phyloP scores from a whole-genome alignment of 2,329 filamentous ascomycete species.

The Phoma sp. region DNA sequence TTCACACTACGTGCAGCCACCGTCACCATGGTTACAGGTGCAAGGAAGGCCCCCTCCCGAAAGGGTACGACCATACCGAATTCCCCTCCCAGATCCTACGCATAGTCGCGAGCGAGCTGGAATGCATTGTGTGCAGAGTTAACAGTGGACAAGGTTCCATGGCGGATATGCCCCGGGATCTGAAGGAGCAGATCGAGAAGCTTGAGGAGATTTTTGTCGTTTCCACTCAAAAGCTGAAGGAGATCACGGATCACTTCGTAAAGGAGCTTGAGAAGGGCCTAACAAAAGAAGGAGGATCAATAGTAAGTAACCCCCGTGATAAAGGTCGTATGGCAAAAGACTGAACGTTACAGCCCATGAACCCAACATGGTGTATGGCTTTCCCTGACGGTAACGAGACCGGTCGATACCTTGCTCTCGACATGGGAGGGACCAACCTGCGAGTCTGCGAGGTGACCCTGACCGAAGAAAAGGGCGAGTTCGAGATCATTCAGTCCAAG shows the following conservation, averaged over 20 bases:
- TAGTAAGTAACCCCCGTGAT: conserved; percentile 65
- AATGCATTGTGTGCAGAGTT: conserved; percentile 11
- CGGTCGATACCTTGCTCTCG: conserved; percentile 86
- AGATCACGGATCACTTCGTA: conserved; percentile 88
- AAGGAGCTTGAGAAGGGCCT: conserved; percentile 87
- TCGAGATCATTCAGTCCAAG: conserved; percentile 95
- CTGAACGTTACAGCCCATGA: conserved; percentile 81
- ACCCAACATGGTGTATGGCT: conserved; percentile 94
- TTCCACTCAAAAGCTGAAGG: conserved; percentile 78
- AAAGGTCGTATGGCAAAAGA: conserved; percentile 75
- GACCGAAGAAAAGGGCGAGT: conserved; percentile 86
- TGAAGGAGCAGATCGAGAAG: conserved; percentile 79
- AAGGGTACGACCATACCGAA: conserved; percentile 67
- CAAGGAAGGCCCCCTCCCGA: conserved; percentile 69
- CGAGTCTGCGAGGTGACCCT: conserved; percentile 93
- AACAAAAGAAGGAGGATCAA: conserved; percentile 85
- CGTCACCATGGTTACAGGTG: conserved; percentile 68
- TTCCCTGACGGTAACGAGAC: conserved; percentile 87
- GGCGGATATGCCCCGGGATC: conserved; percentile 86
- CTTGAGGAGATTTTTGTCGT: conserved; percentile 87
- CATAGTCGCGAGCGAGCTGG: conserved; percentile 2
- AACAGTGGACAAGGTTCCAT: conserved; percentile 72
- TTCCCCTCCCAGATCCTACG: neutral
- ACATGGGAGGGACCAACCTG: conserved; percentile 96
- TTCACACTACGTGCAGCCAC: conserved; percentile 12